A percentile compares a stretch with the other conserved stretches of the same genome.
phyloP scores from a whole-genome alignment of 2,329 filamentous ascomycete species.

The Botrytis byssoidea region DNA sequence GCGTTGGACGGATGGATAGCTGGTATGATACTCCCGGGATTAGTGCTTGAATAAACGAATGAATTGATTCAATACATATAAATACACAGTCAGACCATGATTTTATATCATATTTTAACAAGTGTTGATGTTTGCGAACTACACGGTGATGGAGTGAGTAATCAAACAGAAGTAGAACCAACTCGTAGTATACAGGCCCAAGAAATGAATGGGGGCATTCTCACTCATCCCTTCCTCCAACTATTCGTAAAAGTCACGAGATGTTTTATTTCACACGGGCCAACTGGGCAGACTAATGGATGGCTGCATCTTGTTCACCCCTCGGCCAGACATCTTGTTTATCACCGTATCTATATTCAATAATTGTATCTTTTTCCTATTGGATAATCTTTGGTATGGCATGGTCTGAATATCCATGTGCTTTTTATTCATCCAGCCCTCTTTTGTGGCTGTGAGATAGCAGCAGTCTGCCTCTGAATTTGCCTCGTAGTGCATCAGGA shows the following conservation, averaged over 20 bases:
- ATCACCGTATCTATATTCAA: neutral
- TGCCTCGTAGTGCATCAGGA: no score
- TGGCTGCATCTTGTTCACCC: neutral
- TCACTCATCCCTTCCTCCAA: neutral
- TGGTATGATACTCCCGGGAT: conserved; percentile 8
- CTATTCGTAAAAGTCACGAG: neutral
- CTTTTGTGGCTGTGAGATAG: neutral
- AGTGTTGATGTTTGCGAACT: neutral
- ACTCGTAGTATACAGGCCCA: neutral
- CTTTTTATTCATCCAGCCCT: neutral
- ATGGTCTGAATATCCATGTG: neutral
- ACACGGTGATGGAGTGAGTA: neutral
- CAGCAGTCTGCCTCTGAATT: no score
- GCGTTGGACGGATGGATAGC: neutral
- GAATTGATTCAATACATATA: neutral
- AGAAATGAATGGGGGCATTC: neutral
- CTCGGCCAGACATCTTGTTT: neutral
- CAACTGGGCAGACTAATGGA: neutral
- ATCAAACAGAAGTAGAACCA: neutral
- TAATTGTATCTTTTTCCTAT: neutral
- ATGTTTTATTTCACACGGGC: neutral
- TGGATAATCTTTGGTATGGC: neutral
- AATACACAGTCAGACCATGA: neutral
- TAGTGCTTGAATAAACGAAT: neutral
- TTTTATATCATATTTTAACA: neutral